Evolutionary conservation across 106 monocot species (phyloP).

Genomic region (Dendrobium catenatum): DNA sequence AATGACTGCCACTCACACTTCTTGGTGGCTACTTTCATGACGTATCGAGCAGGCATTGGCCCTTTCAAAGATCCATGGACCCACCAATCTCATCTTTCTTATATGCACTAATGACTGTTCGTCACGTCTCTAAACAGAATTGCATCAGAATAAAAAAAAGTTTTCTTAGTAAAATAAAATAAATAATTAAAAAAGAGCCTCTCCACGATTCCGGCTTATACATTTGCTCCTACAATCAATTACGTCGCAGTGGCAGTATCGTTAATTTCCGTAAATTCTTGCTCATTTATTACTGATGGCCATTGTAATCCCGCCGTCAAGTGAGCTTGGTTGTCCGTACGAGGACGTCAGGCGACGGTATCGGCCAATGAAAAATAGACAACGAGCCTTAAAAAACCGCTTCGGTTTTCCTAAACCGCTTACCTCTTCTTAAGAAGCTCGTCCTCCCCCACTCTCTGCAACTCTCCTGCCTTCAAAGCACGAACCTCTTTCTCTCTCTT

Average conservation of each 20-base stretch:
- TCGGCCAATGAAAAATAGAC: not conserved
- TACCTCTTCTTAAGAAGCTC: not conserved
- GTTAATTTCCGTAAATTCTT: not conserved
- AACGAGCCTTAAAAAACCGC: not conserved
- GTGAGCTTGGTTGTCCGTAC: not conserved
- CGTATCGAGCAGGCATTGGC: too few species aligned
- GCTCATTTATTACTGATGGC: not conserved
- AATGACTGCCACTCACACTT: too few species aligned
- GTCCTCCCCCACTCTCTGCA: not conserved
- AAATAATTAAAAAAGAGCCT: not conserved
- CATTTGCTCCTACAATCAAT: too few species aligned
- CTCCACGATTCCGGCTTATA: not conserved
- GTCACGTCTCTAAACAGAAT: too few species aligned
- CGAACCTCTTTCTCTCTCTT: not conserved
- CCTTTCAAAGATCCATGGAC: too few species aligned
- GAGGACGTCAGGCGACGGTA: not conserved
- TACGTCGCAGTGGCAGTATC: not conserved
- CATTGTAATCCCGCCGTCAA: not conserved
- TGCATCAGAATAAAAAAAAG: too few species aligned
- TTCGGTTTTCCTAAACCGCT: not conserved
- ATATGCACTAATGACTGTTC: too few species aligned
- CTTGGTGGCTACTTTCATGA: too few species aligned
- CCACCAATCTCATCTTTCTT: too few species aligned
- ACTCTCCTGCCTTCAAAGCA: not conserved
- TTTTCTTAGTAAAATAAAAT: not conserved